Conservation (phyloP, 2,329 filamentous ascomycete genomes). For the Onygena corvina region DNA sequence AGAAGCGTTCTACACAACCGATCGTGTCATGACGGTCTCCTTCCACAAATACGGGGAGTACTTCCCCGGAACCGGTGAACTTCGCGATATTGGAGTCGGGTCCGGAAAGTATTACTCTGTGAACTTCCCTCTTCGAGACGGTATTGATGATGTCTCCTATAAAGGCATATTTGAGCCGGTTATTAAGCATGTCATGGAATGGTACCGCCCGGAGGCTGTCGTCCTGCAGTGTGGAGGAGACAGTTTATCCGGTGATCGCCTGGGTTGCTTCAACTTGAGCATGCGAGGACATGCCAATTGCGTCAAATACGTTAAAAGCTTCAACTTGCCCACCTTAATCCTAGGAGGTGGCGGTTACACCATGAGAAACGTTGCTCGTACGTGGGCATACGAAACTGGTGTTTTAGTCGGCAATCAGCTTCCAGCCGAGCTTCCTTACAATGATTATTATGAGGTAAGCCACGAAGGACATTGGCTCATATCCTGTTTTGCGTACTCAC, state of each 20-base stretch:
- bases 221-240: slow-evolving; percentile 59
- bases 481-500: slow-evolving; percentile 8
- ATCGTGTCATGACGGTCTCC: slow-evolving; percentile 59
- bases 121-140: slow-evolving; percentile 58
- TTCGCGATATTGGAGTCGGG: slow-evolving; percentile 57
- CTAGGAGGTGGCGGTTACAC: slow-evolving; percentile 59
- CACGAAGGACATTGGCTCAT: neutral
- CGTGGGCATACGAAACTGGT: slow-evolving; percentile 59
- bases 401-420: slow-evolving; percentile 74
- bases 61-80: slow-evolving; percentile 57
- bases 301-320: slow-evolving; percentile 56
- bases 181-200: slow-evolving; percentile 57
- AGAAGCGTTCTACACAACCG: slow-evolving; percentile 59
- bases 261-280: slow-evolving; percentile 59
- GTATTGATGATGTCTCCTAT: slow-evolving; percentile 56
- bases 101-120: slow-evolving; percentile 55
- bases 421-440: slow-evolving; percentile 74
- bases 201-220: slow-evolving; percentile 54
- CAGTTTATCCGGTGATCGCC: slow-evolving; percentile 53
- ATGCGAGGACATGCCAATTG: slow-evolving; percentile 61
- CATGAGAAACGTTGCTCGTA: slow-evolving; percentile 52
- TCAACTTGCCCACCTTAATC: slow-evolving; percentile 52
- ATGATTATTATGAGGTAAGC: slow-evolving; percentile 74
- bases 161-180: slow-evolving; percentile 57
- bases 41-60: slow-evolving; percentile 65